Conservation (phyloP, 164 flowering plant species). For the Vitis labrusca region DNA sequence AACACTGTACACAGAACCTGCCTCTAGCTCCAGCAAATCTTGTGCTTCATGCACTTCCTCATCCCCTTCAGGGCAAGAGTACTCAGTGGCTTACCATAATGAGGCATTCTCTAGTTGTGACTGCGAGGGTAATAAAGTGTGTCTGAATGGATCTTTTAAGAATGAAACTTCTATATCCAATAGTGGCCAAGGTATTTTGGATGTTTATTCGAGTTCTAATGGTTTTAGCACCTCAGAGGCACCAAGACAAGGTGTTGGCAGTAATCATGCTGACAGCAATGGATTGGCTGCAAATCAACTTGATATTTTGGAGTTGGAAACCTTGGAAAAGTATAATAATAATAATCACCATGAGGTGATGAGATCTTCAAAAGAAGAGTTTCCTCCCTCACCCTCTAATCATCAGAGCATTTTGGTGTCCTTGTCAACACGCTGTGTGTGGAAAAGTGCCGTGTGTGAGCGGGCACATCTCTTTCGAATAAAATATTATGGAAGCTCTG, state of each 20-base stretch:
- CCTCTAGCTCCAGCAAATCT: constrained; percentile 1
- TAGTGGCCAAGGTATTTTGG: not conserved
- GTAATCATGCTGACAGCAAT: not conserved
- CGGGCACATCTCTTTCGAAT: constrained; percentile 82
- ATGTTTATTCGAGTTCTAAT: not conserved
- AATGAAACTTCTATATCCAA: not conserved
- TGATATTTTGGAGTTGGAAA: not conserved
- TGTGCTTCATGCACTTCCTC: constrained; percentile 7
- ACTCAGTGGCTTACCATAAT: not conserved
- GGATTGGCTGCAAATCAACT: not conserved
- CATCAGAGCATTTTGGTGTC: constrained; percentile 92
- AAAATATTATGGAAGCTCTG: constrained; percentile 90
- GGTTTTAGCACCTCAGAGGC: constrained; percentile 3
- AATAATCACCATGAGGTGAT: constrained; percentile 24
- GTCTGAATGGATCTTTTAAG: constrained; percentile 2
- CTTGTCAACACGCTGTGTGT: constrained; percentile 79
- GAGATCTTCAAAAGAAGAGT: constrained; percentile 59
- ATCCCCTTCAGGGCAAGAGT: constrained; percentile 12
- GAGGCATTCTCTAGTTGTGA: not conserved
- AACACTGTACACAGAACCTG: not conserved
- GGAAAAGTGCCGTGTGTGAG: constrained; percentile 93
- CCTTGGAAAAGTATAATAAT: constrained; percentile 1
- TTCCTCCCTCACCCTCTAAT: constrained; percentile 82
- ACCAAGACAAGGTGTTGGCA: not conserved
- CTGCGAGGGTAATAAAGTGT: not conserved